These are phyloP conservation scores for Colletotrichum spaethianum DNA, from an alignment of 2,329 filamentous ascomycete genomes.

Conservation along the genomic window DNA sequence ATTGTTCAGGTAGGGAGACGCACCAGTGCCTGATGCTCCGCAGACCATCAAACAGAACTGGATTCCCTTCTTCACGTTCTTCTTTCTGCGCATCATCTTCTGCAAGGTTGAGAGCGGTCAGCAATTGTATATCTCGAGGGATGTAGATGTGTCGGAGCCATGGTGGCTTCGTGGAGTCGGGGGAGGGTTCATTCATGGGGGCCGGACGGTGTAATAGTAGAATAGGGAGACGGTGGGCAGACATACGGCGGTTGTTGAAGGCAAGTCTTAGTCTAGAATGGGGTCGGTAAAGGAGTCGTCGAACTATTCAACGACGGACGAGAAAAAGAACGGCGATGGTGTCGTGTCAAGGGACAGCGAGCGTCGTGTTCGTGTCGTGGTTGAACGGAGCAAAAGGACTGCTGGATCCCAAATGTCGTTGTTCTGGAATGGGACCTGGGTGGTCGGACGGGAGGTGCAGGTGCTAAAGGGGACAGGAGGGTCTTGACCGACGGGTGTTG, in stretches of 20 bases:
- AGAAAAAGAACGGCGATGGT: slow-evolving; percentile 23
- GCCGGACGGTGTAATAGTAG: slow-evolving; percentile 13
- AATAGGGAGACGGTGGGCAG: slow-evolving; percentile 23
- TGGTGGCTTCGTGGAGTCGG: slow-evolving; percentile 25
- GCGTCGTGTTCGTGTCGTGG: slow-evolving; percentile 36
- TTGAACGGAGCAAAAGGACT: slow-evolving; percentile 36
- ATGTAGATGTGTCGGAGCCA: slow-evolving; percentile 31
- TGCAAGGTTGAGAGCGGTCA: slow-evolving; percentile 55
- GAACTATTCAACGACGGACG: slow-evolving; percentile 31
- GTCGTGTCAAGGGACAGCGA: slow-evolving; percentile 34
- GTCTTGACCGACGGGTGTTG: slow-evolving; percentile 43
- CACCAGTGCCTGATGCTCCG: slow-evolving; percentile 98
- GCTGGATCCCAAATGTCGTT: slow-evolving; percentile 41
- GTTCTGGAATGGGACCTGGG: slow-evolving; percentile 37
- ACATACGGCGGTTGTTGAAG: slow-evolving; percentile 37
- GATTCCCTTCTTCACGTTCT: slow-evolving; percentile 99
- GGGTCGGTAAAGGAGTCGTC: slow-evolving; percentile 25
- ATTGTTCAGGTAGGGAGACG: slow-evolving; percentile 51
- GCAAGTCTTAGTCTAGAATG: slow-evolving; percentile 27
- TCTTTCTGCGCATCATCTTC: slow-evolving; percentile 99
- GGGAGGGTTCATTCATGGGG: slow-evolving; percentile 29
- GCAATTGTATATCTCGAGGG: slow-evolving; percentile 42
- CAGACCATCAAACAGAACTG: slow-evolving; percentile 99
- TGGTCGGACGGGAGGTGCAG: slow-evolving; percentile 39
- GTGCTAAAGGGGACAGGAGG: slow-evolving; percentile 43